Base-by-base conservation (phyloP, 441 rosid genomes). In the Geranium incanum region DNA sequence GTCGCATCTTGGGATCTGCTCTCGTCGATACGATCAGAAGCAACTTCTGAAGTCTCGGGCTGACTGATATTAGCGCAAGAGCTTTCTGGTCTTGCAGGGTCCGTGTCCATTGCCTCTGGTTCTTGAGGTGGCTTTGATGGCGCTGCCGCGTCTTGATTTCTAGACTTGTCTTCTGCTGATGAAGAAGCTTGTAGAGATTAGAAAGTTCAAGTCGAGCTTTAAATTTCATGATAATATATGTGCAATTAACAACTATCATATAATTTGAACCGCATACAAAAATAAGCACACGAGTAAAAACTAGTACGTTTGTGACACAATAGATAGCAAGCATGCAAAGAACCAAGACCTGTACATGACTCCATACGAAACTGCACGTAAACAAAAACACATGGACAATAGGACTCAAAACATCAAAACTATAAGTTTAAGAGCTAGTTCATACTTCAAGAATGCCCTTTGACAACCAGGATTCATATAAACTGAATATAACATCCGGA, bases 161-260 rank as follows among this genome's bases (percentile, higher is more conserved):
- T 77, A 33, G 70, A 60, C 71, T 81, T 86, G 4, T 91, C 96
- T 79, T 88, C 93, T 18, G 79, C 85, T 65, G 75, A 67, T 38
- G 85, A 75, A 64, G 52, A 75, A 64, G 52, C 74, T 69, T 33
- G 67, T 16, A 74, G 43, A 6, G 7, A 59, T 45, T 13, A 60
- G 62, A 18, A 16, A 48, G 33, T 55, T 23, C 11, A 45, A 36
- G 36, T n/a, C 63, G 0, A 41, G 36, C 16, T 28, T 2, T 28
- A 5, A 28, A n/a, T 65, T 36, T 28, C n/a, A 28, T 12, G 43
- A 5, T 5, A 62, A 62, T 62, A 8, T 19, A 23, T 62, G n/a
- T 21, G 7, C 36, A 60, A 60, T 19, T 18, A 15, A 19, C 13
- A 68, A 8, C 4, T 45, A 18, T 43, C 15, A 4, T 70, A 57